Percentiles rank a stretch among this genome's conserved stretches.
Conservation (phyloP, 1,139 yeast species). For the Suhomyces panamericanus region DNA sequence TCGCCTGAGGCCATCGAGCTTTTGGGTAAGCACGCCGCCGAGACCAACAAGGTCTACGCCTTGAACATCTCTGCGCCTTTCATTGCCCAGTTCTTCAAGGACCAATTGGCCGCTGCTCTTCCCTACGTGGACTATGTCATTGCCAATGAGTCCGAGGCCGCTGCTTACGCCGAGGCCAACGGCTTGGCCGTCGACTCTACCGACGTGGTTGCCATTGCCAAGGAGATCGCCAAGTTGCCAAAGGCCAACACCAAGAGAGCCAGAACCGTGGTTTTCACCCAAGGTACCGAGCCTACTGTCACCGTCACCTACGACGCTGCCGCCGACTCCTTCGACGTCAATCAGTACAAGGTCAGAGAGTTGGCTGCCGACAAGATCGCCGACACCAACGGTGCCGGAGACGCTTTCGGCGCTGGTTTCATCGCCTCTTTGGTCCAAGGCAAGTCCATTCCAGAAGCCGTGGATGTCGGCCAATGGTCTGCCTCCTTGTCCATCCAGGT, state of each 20-base stretch:
- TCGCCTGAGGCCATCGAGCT: conserved; percentile 91
- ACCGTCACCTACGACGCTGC: conserved; percentile 57
- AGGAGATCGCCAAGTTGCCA: conserved; percentile 75
- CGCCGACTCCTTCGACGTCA: conserved; percentile 46
- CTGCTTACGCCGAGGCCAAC: conserved; percentile 87
- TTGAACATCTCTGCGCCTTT: conserved; percentile 96
- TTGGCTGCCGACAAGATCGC: conserved; percentile 66
- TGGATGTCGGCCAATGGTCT: conserved; percentile 95
- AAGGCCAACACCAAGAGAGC: conserved; percentile 68
- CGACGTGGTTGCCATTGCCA: conserved; percentile 78
- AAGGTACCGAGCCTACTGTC: conserved; percentile 87
- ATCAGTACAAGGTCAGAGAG: conserved; percentile 67
- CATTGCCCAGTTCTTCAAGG: conserved; percentile 93
- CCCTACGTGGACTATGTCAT: conserved; percentile 91
- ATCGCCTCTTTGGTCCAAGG: conserved; percentile 84
- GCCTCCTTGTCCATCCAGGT: conserved; percentile 90
- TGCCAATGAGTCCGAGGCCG: conserved; percentile 97
- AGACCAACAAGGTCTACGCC: conserved; percentile 75
- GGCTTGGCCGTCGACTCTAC: conserved; percentile 50
- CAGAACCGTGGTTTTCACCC: conserved; percentile 89
- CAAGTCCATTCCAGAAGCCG: conserved; percentile 57
- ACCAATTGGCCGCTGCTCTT: conserved; percentile 73
- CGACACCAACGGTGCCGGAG: conserved; percentile 99
- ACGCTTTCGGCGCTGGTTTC: conserved; percentile 98
- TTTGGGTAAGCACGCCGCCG: conserved; percentile 90